phyloP scores from a whole-genome alignment of 2,329 filamentous ascomycete genomes.

The Polytolypa hystricis region DNA sequence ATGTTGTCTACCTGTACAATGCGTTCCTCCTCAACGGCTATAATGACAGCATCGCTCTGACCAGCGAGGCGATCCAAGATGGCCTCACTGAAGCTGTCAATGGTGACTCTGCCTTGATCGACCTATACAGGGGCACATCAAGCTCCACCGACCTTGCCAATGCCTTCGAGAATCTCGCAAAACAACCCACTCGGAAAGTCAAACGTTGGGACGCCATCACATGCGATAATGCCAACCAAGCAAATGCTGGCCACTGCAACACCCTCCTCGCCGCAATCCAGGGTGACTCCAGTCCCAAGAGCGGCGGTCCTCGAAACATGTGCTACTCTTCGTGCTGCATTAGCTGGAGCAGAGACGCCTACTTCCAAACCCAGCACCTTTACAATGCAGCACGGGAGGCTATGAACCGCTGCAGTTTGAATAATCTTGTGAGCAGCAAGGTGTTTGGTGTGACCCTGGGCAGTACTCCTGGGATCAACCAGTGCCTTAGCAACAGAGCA shows the following conservation, averaged over 20 bases:
- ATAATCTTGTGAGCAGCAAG: neutral
- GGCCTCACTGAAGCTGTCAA: neutral
- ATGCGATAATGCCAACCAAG: neutral
- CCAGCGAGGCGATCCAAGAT: neutral
- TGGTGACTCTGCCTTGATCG: neutral
- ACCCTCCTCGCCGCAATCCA: neutral
- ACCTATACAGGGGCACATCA: neutral
- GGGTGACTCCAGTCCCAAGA: neutral
- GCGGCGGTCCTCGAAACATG: slow-evolving; percentile 1
- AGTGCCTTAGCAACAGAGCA: neutral
- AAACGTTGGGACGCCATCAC: neutral
- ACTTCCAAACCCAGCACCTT: neutral
- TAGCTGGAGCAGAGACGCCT: neutral
- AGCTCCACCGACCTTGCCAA: neutral
- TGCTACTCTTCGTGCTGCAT: slow-evolving; percentile 1
- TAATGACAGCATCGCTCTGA: neutral
- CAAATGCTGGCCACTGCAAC: neutral
- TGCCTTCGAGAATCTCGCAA: neutral
- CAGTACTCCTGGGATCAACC: neutral
- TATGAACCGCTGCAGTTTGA: neutral
- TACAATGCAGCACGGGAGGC: neutral
- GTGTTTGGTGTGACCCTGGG: neutral
- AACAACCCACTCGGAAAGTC: neutral
- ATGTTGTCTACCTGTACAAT: neutral
- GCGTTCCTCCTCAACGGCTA: neutral